phyloP scores from a whole-genome alignment of 345 rosid species.

The Salix koriyanagi region DNA sequence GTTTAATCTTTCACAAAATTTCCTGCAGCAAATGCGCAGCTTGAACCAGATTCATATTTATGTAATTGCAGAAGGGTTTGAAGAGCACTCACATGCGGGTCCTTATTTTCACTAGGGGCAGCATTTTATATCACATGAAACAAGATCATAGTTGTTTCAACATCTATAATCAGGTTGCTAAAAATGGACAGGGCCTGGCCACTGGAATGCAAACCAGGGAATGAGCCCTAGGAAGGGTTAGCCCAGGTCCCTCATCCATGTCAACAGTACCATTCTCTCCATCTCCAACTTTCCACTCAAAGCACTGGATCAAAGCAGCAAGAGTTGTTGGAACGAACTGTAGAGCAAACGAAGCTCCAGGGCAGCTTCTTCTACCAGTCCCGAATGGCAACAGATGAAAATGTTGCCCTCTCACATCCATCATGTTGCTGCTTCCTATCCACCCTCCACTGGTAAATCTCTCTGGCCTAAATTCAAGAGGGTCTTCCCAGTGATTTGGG shows the following conservation, averaged over 20 bases:
- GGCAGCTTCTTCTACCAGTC: conserved; percentile 40
- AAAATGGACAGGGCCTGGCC: conserved; percentile 23
- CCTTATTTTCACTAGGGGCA: no score
- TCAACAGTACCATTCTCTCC: conserved; percentile 14
- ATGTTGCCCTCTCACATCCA: conserved; percentile 25
- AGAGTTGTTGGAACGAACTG: conserved; percentile 30
- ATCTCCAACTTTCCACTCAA: conserved; percentile 28
- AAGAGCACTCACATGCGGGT: not conserved
- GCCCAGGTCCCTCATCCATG: conserved; percentile 38
- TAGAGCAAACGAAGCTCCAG: conserved; percentile 41
- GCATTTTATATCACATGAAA: not conserved
- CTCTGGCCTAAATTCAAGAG: conserved; percentile 21
- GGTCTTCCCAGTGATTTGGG: conserved; percentile 23
- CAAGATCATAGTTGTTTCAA: not conserved
- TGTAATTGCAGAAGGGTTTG: not conserved
- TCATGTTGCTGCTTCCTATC: conserved; percentile 14
- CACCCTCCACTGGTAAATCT: conserved; percentile 16
- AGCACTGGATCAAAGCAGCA: conserved; percentile 37
- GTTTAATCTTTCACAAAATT: no score
- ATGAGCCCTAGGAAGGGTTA: conserved; percentile 30
- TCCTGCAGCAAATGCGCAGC: no score
- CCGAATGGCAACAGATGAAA: conserved; percentile 42
- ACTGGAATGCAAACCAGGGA: conserved; percentile 34
- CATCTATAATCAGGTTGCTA: not conserved
- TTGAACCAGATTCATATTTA: not conserved